These are phyloP conservation scores for Russula brevipes DNA, from an alignment of 768 basidiomycete genomes.

Conservation along the genomic window DNA sequence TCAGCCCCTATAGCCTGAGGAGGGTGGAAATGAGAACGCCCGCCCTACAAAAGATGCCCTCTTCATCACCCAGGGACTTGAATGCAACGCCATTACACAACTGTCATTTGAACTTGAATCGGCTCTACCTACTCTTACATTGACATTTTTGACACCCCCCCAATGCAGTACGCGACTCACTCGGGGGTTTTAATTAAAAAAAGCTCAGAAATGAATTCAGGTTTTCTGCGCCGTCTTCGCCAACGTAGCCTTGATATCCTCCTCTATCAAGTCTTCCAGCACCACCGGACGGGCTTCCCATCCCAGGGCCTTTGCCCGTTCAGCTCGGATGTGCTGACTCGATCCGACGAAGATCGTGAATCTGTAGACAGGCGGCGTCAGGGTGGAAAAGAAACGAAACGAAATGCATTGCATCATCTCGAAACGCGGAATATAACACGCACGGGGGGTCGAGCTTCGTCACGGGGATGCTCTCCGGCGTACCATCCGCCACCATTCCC, in stretches of 20 bases:
- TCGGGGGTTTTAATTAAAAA: not conserved
- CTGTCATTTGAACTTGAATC: no score
- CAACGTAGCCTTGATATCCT: not conserved
- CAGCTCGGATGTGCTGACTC: constrained; percentile 1
- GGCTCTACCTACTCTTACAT: no score
- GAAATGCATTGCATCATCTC: not conserved
- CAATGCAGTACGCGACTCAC: not conserved
- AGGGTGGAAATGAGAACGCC: no score
- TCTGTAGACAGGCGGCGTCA: not conserved
- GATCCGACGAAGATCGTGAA: not conserved
- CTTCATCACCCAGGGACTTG: no score
- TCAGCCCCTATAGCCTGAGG: no score
- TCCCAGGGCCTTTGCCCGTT: not conserved
- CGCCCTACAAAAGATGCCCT: no score
- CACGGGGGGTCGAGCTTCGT: constrained; percentile 4
- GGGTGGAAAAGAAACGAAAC: not conserved
- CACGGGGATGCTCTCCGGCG: not conserved
- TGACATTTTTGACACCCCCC: no score
- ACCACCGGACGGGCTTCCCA: constrained; percentile 2
- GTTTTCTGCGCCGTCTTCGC: not conserved
- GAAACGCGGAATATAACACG: not conserved
- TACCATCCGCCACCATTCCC: constrained; percentile 7
- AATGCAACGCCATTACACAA: no score
- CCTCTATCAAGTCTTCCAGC: not conserved
- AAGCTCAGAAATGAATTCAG: not conserved